A percentile compares a stretch with the other conserved stretches of the same genome.
These are phyloP conservation scores for Elaeagnus macrophylla DNA, from an alignment of 306 rosid genomes.

Conservation along the genomic window DNA sequence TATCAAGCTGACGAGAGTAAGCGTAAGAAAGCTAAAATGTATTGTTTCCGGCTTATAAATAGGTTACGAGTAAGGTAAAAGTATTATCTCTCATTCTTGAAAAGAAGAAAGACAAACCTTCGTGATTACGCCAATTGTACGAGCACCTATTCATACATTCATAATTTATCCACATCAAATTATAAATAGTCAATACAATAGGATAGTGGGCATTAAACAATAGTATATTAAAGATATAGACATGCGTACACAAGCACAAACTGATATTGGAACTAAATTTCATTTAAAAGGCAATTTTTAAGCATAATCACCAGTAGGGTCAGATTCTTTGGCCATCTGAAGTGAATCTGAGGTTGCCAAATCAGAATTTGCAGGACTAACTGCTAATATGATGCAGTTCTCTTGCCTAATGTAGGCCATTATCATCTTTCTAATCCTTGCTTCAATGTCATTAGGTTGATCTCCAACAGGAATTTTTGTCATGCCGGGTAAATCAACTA, in stretches of 20 bases:
- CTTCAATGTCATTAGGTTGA: slow-evolving; percentile 36
- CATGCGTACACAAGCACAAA: background rate
- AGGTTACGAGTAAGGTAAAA: background rate
- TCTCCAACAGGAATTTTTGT: slow-evolving; percentile 37
- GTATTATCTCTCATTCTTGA: background rate
- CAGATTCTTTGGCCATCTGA: slow-evolving; percentile 35
- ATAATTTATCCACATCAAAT: no score
- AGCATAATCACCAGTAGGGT: slow-evolving; percentile 22
- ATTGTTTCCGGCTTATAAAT: background rate
- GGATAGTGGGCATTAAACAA: no score
- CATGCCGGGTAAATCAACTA: slow-evolving; percentile 39
- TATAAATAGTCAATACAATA: no score
- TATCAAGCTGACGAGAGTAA: slow-evolving; percentile 31
- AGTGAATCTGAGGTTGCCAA: slow-evolving; percentile 36
- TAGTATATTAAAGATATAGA: background rate
- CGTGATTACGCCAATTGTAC: slow-evolving; percentile 36
- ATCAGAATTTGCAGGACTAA: slow-evolving; percentile 38
- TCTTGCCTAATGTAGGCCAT: slow-evolving; percentile 20
- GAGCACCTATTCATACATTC: slow-evolving; percentile 17
- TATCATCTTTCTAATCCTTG: slow-evolving; percentile 31
- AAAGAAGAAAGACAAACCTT: slow-evolving; percentile 22
- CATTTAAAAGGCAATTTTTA: background rate
- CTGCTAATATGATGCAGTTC: slow-evolving; percentile 31
- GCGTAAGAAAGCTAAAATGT: background rate
- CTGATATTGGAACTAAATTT: background rate